Base-by-base conservation (phyloP, 805 yeast species). In the Candida oleophila region DNA sequence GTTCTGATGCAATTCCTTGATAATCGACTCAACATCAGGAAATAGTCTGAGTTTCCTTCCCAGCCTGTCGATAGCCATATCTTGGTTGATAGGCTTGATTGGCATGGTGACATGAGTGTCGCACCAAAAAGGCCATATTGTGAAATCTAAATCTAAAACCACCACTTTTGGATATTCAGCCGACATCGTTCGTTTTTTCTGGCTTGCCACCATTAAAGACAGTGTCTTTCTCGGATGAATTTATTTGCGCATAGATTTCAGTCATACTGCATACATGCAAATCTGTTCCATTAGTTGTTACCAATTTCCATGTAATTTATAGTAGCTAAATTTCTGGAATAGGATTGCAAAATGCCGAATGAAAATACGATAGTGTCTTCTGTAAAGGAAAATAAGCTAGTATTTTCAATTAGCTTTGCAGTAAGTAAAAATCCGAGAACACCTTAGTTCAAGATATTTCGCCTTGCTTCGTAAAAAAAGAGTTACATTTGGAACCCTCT, bases 71-170 rank as follows among this genome's bases (percentile, higher is more conserved):
- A 70, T 65, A 2, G 83, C 69, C 3, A 63, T 56, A 14, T 62
- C 55, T 11, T 65, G 65, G 14, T 65, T 56, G 16, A 50, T 46
- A n/a, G 69, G 56, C 45, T 68, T 69, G 19, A 83, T 48, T 0
- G 91, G 91, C 5, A 79, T 66, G 2, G 71, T 61, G 18, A 87
- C 72, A 56, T 86, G 91, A 1, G 89, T 85, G 55, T 86, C 91
- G 62, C 91, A 85, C 91, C 91, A 86, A 50, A 84, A 81, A 43
- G 87, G 91, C 94, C 94, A 86, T 30, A 86, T 63, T 0, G 94
- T 86, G 57, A 82, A 86, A 60, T 86, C 94, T 38, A 86, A 65
- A 53, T 86, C 94, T 59, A 86, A 84, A 0, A 86, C 90, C 9
- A 85, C 82, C 1, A 80, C 82, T 8, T 49, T 49, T 3, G 73